A percentile compares a stretch with the other conserved stretches of the same genome.
phyloP scores from a whole-genome alignment of 2,329 filamentous ascomycete genomes.

The Fusarium protoensiforme region DNA sequence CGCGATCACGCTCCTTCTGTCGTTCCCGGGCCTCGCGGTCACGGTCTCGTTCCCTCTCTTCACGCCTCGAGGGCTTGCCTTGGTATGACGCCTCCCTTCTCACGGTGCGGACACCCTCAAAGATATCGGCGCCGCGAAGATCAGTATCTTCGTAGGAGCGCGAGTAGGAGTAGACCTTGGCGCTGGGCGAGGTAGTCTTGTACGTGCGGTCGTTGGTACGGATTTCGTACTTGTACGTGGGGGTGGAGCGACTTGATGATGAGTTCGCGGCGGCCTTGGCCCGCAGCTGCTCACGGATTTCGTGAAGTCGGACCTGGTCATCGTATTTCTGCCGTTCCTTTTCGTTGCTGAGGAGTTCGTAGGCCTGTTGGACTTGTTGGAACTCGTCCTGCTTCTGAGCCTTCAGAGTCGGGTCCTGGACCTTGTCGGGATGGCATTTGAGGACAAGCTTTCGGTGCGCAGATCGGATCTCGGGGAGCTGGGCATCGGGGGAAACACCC shows the following conservation, averaged over 20 bases:
- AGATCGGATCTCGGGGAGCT: conserved; percentile 76
- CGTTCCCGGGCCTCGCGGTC: conserved; percentile 34
- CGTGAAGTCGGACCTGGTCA: conserved; percentile 74
- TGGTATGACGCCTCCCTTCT: conserved; percentile 61
- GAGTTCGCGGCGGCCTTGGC: conserved; percentile 57
- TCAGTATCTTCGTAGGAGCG: conserved; percentile 59
- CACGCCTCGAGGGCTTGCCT: conserved; percentile 57
- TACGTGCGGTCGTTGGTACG: conserved; percentile 62
- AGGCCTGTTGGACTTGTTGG: conserved; percentile 91
- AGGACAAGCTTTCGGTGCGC: conserved; percentile 88
- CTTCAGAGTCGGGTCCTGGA: conserved; percentile 81
- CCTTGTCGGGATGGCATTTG: conserved; percentile 92
- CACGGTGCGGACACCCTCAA: conserved; percentile 57
- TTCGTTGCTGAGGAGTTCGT: conserved; percentile 88
- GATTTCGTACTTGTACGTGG: conserved; percentile 57
- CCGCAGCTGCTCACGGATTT: conserved; percentile 67
- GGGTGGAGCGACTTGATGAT: conserved; percentile 48
- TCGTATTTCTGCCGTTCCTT: conserved; percentile 80
- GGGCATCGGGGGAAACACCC: conserved; percentile 78
- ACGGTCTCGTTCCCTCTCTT: conserved; percentile 47
- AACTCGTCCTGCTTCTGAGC: conserved; percentile 86
- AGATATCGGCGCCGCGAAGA: conserved; percentile 50
- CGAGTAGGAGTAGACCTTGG: conserved; percentile 50
- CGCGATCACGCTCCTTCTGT: conserved; percentile 42
- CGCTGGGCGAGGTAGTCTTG: conserved; percentile 48